Conservation (phyloP, 768 basidiomycete genomes). For the Cystofilobasidium ferigula region DNA sequence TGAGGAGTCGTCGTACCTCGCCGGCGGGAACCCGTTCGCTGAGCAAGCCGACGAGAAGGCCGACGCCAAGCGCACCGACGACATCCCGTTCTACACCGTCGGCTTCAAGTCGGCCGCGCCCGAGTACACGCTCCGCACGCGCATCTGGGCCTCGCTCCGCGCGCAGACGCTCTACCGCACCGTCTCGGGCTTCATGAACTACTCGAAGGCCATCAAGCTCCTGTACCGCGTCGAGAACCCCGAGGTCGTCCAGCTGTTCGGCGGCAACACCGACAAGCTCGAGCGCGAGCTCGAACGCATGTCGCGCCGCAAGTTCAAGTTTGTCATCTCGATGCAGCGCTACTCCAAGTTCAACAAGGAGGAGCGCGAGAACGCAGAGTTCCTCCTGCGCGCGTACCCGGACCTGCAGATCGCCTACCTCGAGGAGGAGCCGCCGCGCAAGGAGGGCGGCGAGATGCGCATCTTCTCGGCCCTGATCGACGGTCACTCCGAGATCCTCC, state of each 20-base stretch:
- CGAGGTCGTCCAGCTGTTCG: slow-evolving; percentile 92
- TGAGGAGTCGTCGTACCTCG: slow-evolving; percentile 76
- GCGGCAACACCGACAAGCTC: slow-evolving; percentile 92
- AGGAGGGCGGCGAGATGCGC: slow-evolving; percentile 87
- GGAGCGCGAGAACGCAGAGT: slow-evolving; percentile 97
- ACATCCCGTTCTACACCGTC: slow-evolving; percentile 94
- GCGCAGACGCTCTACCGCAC: slow-evolving; percentile 98
- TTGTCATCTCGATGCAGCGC: slow-evolving; percentile 97
- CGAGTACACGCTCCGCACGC: slow-evolving; percentile 93
- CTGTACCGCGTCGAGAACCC: slow-evolving; percentile 99
- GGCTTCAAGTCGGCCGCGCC: slow-evolving; percentile 98
- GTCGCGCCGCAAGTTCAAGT: slow-evolving; percentile 97
- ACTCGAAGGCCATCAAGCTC: slow-evolving; percentile 97
- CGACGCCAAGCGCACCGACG: slow-evolving; percentile 61
- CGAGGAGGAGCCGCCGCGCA: slow-evolving; percentile 85
- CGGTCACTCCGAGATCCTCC: slow-evolving; percentile 89
- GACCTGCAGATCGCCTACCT: slow-evolving; percentile 97
- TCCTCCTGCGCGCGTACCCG: slow-evolving; percentile 90
- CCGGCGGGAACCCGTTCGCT: slow-evolving; percentile 57
- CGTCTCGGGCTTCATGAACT: slow-evolving; percentile 99
- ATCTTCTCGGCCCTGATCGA: slow-evolving; percentile 95
- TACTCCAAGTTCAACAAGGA: slow-evolving; percentile 99
- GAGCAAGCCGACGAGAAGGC: slow-evolving; percentile 58
- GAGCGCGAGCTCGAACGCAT: slow-evolving; percentile 95
- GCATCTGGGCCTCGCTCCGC: slow-evolving; percentile 97